phyloP scores from a whole-genome alignment of 2,329 filamentous ascomycete genomes.

The Lecanicillium sp. region DNA sequence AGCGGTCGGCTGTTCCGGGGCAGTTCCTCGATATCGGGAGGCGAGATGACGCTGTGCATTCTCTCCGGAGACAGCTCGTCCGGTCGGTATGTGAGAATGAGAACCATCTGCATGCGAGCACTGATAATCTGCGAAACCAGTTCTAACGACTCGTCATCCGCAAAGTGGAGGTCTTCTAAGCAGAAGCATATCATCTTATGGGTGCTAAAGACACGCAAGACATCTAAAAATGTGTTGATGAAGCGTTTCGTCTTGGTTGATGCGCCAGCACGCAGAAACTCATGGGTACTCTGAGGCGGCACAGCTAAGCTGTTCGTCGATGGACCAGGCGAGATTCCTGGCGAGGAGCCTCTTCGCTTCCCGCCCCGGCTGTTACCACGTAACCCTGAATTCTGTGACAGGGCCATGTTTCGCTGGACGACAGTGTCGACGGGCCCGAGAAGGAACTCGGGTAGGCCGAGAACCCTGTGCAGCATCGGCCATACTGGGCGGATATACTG shows the following conservation, averaged over 20 bases:
- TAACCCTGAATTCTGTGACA: constrained; percentile 21
- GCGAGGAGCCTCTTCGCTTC: constrained; percentile 42
- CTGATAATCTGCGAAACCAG: constrained; percentile 74
- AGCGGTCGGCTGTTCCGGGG: constrained; percentile 41
- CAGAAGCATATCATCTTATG: constrained; percentile 85
- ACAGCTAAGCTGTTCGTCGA: constrained; percentile 27
- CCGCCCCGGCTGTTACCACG: constrained; percentile 24
- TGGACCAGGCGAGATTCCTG: constrained; percentile 33
- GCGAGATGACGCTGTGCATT: constrained; percentile 46
- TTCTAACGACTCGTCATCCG: constrained; percentile 80
- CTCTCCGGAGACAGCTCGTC: constrained; percentile 53
- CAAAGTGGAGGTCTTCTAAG: constrained; percentile 84
- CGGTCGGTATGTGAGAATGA: constrained; percentile 69
- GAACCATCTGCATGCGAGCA: constrained; percentile 70
- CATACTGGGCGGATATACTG: constrained; percentile 57
- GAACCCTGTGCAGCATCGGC: constrained; percentile 53
- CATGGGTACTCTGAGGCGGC: constrained; percentile 46
- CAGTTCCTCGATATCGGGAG: constrained; percentile 44
- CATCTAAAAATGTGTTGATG: constrained; percentile 82
- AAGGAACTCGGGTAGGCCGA: constrained; percentile 63
- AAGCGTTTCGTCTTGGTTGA: constrained; percentile 63
- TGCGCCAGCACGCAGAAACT: constrained; percentile 50
- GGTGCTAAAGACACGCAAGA: constrained; percentile 71
- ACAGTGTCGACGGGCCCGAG: constrained; percentile 40
- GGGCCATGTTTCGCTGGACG: constrained; percentile 27